Percentiles rank a stretch among this genome's conserved stretches.
phyloP scores from a whole-genome alignment of 2,329 filamentous ascomycete genomes.

The Aschersonia sp. region DNA sequence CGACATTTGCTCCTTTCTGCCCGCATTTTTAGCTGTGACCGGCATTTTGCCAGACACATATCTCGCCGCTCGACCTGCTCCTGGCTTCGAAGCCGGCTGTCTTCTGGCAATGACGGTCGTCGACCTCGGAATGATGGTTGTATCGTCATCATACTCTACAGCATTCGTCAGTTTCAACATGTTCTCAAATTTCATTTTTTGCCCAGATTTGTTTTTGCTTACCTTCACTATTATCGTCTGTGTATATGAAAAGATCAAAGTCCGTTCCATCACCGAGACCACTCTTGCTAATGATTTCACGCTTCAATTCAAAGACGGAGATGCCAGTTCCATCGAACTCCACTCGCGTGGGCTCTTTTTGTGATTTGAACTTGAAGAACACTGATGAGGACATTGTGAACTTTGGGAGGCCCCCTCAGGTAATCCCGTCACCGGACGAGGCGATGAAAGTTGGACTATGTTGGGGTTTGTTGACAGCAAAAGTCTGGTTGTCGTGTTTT shows the following conservation, averaged over 20 bases:
- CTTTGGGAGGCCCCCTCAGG: conserved; percentile 3
- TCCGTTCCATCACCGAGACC: conserved; percentile 90
- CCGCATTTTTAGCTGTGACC: conserved; percentile 67
- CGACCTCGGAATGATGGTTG: conserved; percentile 88
- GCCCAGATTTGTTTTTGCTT: conserved; percentile 18
- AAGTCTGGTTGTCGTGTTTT: neutral
- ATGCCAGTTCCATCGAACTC: conserved; percentile 96
- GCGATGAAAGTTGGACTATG: neutral
- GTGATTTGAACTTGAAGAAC: conserved; percentile 99
- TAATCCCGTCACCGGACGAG: conserved; percentile 13
- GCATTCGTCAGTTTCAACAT: no score
- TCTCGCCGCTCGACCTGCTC: conserved; percentile 78
- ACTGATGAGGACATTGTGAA: conserved; percentile 82
- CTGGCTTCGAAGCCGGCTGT: conserved; percentile 68
- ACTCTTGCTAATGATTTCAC: conserved; percentile 92
- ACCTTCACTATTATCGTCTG: conserved; percentile 86
- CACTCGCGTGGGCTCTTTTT: conserved; percentile 86
- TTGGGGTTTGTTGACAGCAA: neutral
- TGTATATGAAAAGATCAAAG: conserved; percentile 90
- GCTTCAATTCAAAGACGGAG: conserved; percentile 96
- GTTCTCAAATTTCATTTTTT: no score
- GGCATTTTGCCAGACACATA: conserved; percentile 97
- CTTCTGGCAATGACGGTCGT: conserved; percentile 86
- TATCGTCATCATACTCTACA: conserved; percentile 96
- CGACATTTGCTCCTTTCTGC: conserved; percentile 47